Evolutionary conservation across 306 rosid genomes (phyloP), one percentile per base, ranked within the genome.

Genomic region (Alnus rubra): DNA sequence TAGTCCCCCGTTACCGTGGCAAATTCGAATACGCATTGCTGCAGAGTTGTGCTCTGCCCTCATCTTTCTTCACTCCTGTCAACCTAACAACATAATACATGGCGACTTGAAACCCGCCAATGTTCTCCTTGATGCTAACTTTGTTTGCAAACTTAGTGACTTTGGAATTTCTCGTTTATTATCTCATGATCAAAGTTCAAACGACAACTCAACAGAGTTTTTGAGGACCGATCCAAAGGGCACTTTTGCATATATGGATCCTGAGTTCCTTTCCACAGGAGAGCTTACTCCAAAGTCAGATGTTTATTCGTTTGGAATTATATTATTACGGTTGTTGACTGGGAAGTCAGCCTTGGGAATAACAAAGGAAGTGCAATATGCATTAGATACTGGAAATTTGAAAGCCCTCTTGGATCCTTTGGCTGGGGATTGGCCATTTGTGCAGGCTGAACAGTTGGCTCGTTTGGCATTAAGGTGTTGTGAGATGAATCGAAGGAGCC

Each of bases 361-460:
- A 63, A 10, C 78, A 42, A 79, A 74, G 86, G 86, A 86, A 39
- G 88, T 86, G 42, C 88, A 83, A 64, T 74, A 60, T 54, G 83
- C 83, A 28, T 48, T 88, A 62, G 89, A 81, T 48, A 15, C 54
- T 15, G 89, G 92, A 77, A 82, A 84, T 52, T 76, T 88, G 48
- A 77, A 83, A 75, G 76, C 48, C 9, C 76, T 86, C 23, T 72
- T 88, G 59, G 92, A 88, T 82, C 85, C 89, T 30, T 86, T 82
- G 79, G 92, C 89, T 23, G 89, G 92, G 51, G 89, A 84, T 56
- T 86, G 92, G 92, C 89, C 89, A 13, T 86, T 88, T 74, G 89
- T 83, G 47, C 89, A 81, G 82, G 92, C 89, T 4, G 89, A 84
- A 64, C 88, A 86, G 78, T 79, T 88, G 74, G 78, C 88, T 86